A percentile compares a stretch with the other conserved stretches of the same genome.
phyloP scores from a whole-genome alignment of 805 yeast genomes.

The Candida sithepensis region DNA sequence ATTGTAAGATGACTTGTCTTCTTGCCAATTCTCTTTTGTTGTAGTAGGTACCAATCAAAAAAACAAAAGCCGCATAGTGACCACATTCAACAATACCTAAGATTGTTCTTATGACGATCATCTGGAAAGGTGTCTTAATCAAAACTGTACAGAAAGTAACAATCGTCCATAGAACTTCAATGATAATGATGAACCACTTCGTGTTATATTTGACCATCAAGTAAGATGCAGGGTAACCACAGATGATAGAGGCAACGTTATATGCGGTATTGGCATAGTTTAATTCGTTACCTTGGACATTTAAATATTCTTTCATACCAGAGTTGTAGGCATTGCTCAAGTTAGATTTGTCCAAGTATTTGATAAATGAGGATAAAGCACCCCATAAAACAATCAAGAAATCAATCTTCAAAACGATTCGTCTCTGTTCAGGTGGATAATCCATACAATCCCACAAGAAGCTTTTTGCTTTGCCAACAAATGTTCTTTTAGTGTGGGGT shows the following conservation, averaged over 20 bases:
- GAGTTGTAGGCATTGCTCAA: slow-evolving; percentile 61
- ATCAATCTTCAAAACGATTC: slow-evolving; percentile 31
- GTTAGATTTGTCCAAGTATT: slow-evolving; percentile 57
- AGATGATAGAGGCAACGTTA: slow-evolving; percentile 53
- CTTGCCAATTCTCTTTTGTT: slow-evolving; percentile 52
- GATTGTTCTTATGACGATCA: slow-evolving; percentile 59
- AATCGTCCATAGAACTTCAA: slow-evolving; percentile 65
- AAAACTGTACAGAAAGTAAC: slow-evolving; percentile 53
- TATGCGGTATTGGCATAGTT: slow-evolving; percentile 55
- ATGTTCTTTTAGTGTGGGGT: slow-evolving; percentile 1
- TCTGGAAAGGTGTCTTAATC: slow-evolving; percentile 44
- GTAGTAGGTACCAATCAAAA: slow-evolving; percentile 54
- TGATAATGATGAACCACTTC: slow-evolving; percentile 46
- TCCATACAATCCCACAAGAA: slow-evolving; percentile 18
- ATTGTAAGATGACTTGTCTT: slow-evolving; percentile 56
- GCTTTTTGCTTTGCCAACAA: neutral
- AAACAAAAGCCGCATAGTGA: slow-evolving; percentile 57
- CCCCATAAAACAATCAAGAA: slow-evolving; percentile 27
- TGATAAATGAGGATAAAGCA: slow-evolving; percentile 36
- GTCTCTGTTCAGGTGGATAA: slow-evolving; percentile 33
- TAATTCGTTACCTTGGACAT: slow-evolving; percentile 57
- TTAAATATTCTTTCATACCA: slow-evolving; percentile 52
- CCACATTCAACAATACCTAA: slow-evolving; percentile 67
- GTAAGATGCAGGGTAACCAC: slow-evolving; percentile 60
- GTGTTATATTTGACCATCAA: slow-evolving; percentile 52